Percentiles rank a stretch among this genome's conserved stretches.
Evolutionary conservation across 768 basidiomycete genomes (phyloP).

Genomic region (Pleurotus salmoneostramineus): DNA sequence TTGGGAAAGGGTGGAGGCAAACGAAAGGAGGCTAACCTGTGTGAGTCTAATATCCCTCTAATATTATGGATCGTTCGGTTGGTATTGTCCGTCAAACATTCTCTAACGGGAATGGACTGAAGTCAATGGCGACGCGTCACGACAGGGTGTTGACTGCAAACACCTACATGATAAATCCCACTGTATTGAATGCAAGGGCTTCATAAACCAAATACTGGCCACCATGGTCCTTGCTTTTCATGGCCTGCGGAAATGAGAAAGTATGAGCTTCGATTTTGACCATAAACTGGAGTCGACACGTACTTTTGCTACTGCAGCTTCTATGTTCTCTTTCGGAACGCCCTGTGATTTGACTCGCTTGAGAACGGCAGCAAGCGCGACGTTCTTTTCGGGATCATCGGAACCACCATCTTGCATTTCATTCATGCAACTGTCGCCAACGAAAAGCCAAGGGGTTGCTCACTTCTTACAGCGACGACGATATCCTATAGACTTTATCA

Average conservation of each 20-base stretch:
- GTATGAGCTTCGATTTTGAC: not conserved
- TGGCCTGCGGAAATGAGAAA: conserved; percentile 28
- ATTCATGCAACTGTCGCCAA: not conserved
- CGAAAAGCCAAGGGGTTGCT: conserved; percentile 11
- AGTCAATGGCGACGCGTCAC: too few species aligned
- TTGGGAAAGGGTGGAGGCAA: not conserved
- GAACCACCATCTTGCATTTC: conserved; percentile 48
- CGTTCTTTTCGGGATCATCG: conserved; percentile 49
- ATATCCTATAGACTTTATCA: conserved; percentile 45
- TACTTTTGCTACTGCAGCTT: conserved; percentile 57
- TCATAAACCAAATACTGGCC: conserved; percentile 56
- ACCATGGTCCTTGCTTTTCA: conserved; percentile 39
- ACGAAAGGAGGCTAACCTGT: conserved; percentile 35
- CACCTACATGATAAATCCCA: conserved; percentile 29
- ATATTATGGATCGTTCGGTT: conserved; percentile 59
- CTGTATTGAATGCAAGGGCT: conserved; percentile 52
- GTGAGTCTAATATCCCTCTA: conserved; percentile 43
- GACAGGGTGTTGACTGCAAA: not conserved
- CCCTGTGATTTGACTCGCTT: conserved; percentile 52
- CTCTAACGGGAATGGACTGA: conserved; percentile 25
- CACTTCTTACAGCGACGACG: conserved; percentile 55
- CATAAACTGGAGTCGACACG: not conserved
- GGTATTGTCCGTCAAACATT: conserved; percentile 60
- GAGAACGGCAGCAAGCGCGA: conserved; percentile 48
- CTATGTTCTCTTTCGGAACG: conserved; percentile 69